Evolutionary conservation across 805 yeast species (phyloP).

Genomic region (Wickerhamiella dianesei): DNA sequence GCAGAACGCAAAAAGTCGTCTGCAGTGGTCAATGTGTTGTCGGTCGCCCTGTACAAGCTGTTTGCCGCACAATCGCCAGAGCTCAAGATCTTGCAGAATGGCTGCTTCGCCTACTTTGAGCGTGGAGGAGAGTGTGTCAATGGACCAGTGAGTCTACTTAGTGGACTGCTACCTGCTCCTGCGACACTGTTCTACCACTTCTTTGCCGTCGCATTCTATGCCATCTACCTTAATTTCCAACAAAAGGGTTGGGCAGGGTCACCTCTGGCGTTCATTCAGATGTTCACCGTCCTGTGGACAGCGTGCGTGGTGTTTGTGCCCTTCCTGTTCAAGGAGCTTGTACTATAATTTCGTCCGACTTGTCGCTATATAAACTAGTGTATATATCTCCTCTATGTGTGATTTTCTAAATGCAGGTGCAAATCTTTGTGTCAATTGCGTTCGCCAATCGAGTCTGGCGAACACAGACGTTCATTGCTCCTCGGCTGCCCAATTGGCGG

Average conservation of each 20-base stretch:
- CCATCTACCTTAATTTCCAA: constrained; percentile 54
- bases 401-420: too few relatives aligned
- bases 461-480: too few relatives aligned
- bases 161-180: constrained; percentile 73
- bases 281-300: constrained; percentile 51
- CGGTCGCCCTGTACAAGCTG: constrained; percentile 77
- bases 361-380: too few relatives aligned
- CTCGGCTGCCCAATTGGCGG: too few relatives aligned
- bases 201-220: constrained; percentile 78
- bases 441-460: too few relatives aligned
- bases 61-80: constrained; percentile 73
- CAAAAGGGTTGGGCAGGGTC: constrained; percentile 52
- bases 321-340: constrained; percentile 33
- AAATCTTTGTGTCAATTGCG: too few relatives aligned
- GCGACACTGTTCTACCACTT: constrained; percentile 67
- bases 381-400: too few relatives aligned
- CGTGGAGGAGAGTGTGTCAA: constrained; percentile 69
- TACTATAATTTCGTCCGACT: too few relatives aligned
- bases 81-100: constrained; percentile 59
- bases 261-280: constrained; percentile 59
- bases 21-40: constrained; percentile 75
- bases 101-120: constrained; percentile 78
- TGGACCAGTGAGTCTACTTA: constrained; percentile 70
- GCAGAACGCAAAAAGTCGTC: constrained; percentile 63
- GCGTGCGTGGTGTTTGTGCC: constrained; percentile 76